Percentiles rank a stretch among this genome's conserved stretches.
Conservation (phyloP, 352 stramenopile genomes). For the Paralagenidium karlingii region DNA sequence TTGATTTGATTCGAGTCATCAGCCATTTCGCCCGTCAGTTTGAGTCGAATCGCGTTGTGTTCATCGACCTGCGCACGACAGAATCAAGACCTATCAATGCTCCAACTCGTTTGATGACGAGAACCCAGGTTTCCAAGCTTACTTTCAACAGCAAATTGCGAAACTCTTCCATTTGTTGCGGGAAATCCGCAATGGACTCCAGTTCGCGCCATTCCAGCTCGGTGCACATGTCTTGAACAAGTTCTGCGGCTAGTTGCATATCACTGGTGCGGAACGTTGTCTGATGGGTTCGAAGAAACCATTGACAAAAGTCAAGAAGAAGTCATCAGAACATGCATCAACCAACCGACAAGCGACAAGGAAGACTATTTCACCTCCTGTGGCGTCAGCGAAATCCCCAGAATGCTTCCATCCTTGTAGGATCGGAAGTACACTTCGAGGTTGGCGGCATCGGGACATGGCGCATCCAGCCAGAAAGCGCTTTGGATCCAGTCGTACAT, state of each 20-base stretch:
- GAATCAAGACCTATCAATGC: conserved; percentile 6
- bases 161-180: conserved; percentile 79
- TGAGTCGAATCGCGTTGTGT: conserved; percentile 79
- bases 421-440: conserved; percentile 48
- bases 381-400: conserved; percentile 30
- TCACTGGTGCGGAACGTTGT: conserved; percentile 64
- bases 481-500: conserved; percentile 59
- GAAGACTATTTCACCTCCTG: no score
- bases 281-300: conserved; percentile 13
- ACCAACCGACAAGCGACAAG: no score
- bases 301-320: no score
- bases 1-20: conserved; percentile 88
- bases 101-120: not conserved
- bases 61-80: no score
- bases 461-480: conserved; percentile 35
- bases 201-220: conserved; percentile 81
- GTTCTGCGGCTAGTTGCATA: conserved; percentile 77
- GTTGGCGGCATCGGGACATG: conserved; percentile 20
- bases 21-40: conserved; percentile 88
- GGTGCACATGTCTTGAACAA: conserved; percentile 81
- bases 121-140: no score
- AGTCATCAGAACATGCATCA: no score
- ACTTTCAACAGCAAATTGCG: conserved; percentile 44
- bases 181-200: conserved; percentile 77
- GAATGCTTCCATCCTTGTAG: conserved; percentile 29